Evolutionary conservation across 768 basidiomycete species (phyloP), one percentile per base, ranked within the genome.

Genomic region (Dioszegia hungarica): DNA sequence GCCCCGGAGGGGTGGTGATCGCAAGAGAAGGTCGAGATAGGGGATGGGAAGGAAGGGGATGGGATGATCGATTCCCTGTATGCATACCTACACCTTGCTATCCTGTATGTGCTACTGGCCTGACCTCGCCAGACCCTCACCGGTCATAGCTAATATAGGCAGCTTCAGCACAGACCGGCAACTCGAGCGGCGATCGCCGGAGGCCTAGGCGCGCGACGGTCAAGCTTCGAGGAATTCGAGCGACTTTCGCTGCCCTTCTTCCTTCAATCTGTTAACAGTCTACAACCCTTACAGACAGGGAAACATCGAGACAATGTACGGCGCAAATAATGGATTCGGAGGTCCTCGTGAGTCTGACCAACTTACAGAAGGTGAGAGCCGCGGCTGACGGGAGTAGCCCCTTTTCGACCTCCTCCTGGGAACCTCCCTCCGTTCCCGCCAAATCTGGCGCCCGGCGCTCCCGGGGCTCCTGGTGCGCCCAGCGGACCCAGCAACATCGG

Each of bases 361-460:
- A 29, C 20, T n/a, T n/a, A n/a, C n/a, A n/a, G 5, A 20, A 24
- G 28, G n/a, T 19, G 11, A 37, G 29, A 37, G 34, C 29, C 27
- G 5, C 9, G 0, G 44, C 43, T 45, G 15, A 60, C 47, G 43
- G 39, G 33, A 24, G 40, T 58, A 54, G 71, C 70, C n/a, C 73
- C 73, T 15, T 70, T 64, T 53, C 60, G 62, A 28, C 49, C 49
- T 2, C 50, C 63, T n/a, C 59, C 61, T 43, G 55, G 53, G 11
- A 54, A 54, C 33, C 38, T 68, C 36, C 72, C 72, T 24, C 72
- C 72, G n/a, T 74, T 70, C 61, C 62, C 67, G 11, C 64, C 63
- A 2, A 61, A 61, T 48, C 36, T 61, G 28, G 33, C 34, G 4
- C 39, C 47, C 14, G 46, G 45, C 36, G 66, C 68, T n/a, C n/a